A percentile compares a stretch with the other conserved stretches of the same genome.
phyloP scores from a whole-genome alignment of 495 filamentous ascomycete species.

The Neurospora sp. region DNA sequence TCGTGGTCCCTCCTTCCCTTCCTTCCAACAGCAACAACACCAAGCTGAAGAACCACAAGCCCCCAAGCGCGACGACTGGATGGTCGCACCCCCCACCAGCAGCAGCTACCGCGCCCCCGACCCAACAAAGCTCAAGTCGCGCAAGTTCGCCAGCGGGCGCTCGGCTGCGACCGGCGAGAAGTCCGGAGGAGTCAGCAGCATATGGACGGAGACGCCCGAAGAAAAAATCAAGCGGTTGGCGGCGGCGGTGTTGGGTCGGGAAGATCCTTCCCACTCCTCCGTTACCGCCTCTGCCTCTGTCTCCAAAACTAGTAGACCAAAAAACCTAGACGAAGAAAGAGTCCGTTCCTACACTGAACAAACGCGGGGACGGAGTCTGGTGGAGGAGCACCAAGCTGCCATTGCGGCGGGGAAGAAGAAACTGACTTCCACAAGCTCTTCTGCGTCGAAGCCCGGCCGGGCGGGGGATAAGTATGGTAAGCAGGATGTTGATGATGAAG shows the following conservation, averaged over 20 bases:
- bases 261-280: conserved; percentile 8
- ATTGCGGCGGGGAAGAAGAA: conserved; percentile 5
- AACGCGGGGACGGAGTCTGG: conserved; percentile 51
- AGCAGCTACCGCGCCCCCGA: conserved; percentile 57
- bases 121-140: conserved; percentile 70
- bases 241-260: conserved; percentile 76
- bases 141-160: conserved; percentile 55
- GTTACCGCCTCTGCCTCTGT: neutral
- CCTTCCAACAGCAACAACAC: conserved; percentile 1
- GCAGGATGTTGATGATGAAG: conserved; percentile 60
- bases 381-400: conserved; percentile 47
- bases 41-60: conserved; percentile 17
- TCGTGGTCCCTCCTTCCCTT: conserved; percentile 8
- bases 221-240: conserved; percentile 72
- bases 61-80: conserved; percentile 75
- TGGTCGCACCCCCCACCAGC: conserved; percentile 71
- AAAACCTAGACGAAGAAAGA: conserved; percentile 13
- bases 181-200: conserved; percentile 40
- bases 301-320: neutral
- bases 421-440: neutral
- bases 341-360: conserved; percentile 31
- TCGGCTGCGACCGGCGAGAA: conserved; percentile 23
- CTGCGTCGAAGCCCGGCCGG: conserved; percentile 4
- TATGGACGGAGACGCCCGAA: conserved; percentile 91
- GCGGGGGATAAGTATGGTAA: conserved; percentile 2